Evolutionary conservation across 2,329 filamentous ascomycete species (phyloP).

Genomic region (Metarhizium album): DNA sequence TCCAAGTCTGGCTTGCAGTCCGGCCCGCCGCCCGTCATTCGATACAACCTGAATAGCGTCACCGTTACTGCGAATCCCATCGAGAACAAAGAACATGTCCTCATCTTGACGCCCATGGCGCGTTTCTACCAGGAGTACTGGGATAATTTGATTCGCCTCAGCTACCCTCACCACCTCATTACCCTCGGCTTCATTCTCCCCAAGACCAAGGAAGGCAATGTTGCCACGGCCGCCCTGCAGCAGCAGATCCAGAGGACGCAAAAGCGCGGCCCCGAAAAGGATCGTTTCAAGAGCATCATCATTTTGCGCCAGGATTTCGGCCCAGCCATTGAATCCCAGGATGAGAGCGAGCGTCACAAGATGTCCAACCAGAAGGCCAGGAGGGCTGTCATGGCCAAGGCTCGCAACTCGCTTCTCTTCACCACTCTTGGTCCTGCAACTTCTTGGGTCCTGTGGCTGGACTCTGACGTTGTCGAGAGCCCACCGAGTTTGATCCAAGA

Average conservation of each 20-base stretch:
- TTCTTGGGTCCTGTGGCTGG: slow-evolving; percentile 95
- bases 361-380: slow-evolving; percentile 80
- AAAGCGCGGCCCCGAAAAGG: slow-evolving; percentile 59
- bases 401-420: slow-evolving; percentile 88
- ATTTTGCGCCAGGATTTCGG: slow-evolving; percentile 96
- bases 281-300: slow-evolving; percentile 84
- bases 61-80: slow-evolving; percentile 70
- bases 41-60: slow-evolving; percentile 92
- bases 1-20: slow-evolving; percentile 19
- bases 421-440: slow-evolving; percentile 85
- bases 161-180: slow-evolving; percentile 89
- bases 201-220: slow-evolving; percentile 84
- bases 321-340: slow-evolving; percentile 65
- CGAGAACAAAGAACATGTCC: slow-evolving; percentile 70
- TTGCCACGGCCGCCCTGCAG: slow-evolving; percentile 73
- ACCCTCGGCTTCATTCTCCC: slow-evolving; percentile 93
- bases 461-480: slow-evolving; percentile 84
- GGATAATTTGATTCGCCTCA: slow-evolving; percentile 77
- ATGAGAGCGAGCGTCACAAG: slow-evolving; percentile 84
- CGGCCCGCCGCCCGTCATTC: slow-evolving; percentile 70
- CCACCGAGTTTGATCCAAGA: slow-evolving; percentile 82
- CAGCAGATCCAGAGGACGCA: slow-evolving; percentile 79
- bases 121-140: slow-evolving; percentile 93
- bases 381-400: slow-evolving; percentile 82
- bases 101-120: slow-evolving; percentile 87